Evolutionary conservation across 192 early-diverging fungal genomes (phyloP).

Genomic region (Linnemannia exigua): DNA sequence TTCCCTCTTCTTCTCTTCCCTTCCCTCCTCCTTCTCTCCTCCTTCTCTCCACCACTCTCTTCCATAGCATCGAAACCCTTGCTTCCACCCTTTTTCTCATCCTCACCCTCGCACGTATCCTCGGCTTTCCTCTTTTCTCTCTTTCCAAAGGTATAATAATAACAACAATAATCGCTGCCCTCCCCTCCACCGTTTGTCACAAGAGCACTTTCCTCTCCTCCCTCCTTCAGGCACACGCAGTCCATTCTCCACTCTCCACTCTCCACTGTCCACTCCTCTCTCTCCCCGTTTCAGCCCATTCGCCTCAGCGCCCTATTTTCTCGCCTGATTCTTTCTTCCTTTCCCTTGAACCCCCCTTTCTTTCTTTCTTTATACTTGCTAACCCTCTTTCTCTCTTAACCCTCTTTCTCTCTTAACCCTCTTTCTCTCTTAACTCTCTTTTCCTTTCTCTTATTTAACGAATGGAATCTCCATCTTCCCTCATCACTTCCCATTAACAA

Average conservation of each 20-base stretch:
- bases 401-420: no score
- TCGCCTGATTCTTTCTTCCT: neutral
- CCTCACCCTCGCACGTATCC: no score
- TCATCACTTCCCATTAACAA: neutral
- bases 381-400: no score
- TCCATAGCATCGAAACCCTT: neutral
- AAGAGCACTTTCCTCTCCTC: neutral
- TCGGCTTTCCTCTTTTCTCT: neutral
- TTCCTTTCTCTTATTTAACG: neutral
- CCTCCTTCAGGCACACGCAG: neutral
- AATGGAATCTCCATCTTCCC: constrained; percentile 1
- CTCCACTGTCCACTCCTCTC: neutral
- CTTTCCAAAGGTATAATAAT: neutral
- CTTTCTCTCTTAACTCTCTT: neutral
- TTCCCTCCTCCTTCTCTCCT: neutral
- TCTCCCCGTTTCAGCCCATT: constrained; percentile 26
- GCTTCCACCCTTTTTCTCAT: no score
- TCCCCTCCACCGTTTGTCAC: neutral
- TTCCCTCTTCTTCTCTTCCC: neutral
- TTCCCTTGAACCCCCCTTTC: neutral
- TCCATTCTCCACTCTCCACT: no score
- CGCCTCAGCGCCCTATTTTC: constrained; percentile 10
- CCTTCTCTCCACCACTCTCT: neutral
- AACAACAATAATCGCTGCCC: neutral
- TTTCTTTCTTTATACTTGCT: no score